Evolutionary conservation across 306 rosid genomes (phyloP).

Genomic region (Corylus americana): DNA sequence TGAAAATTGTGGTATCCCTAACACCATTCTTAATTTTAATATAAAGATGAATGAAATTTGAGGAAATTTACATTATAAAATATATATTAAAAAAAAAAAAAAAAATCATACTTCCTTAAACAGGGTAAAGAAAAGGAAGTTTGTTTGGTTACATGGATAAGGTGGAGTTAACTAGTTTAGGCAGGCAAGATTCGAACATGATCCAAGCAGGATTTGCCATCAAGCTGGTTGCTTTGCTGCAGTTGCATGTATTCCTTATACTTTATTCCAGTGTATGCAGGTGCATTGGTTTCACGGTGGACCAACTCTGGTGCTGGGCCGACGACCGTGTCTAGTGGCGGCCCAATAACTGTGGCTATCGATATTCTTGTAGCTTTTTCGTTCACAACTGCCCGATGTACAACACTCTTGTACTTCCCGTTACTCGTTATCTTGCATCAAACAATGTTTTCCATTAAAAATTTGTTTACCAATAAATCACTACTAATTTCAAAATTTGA

Average conservation of each 20-base stretch:
- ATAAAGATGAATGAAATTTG: too few relatives aligned
- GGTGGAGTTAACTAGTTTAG: neutral
- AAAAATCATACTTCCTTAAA: too few relatives aligned
- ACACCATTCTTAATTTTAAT: too few relatives aligned
- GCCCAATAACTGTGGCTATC: slow-evolving; percentile 17
- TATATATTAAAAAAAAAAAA: too few relatives aligned
- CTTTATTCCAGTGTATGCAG: slow-evolving; percentile 41
- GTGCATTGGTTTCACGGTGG: slow-evolving; percentile 29
- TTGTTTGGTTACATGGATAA: neutral
- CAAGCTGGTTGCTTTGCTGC: slow-evolving; percentile 31
- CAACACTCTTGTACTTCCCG: slow-evolving; percentile 31
- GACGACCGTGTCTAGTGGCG: slow-evolving; percentile 29
- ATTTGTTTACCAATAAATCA: too few relatives aligned
- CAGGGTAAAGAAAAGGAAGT: neutral
- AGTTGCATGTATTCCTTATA: slow-evolving; percentile 40
- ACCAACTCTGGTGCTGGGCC: slow-evolving; percentile 45
- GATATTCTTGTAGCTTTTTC: slow-evolving; percentile 32
- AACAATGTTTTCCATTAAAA: neutral
- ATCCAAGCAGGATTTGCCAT: slow-evolving; percentile 39
- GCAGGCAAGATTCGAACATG: slow-evolving; percentile 26
- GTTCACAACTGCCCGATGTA: slow-evolving; percentile 41
- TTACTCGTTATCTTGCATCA: slow-evolving; percentile 31
- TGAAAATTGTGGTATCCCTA: too few relatives aligned
- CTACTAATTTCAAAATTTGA: too few relatives aligned
- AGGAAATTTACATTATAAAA: too few relatives aligned